Base-by-base conservation (phyloP, 179 eudicot species). In the Nepenthes alata region DNA sequence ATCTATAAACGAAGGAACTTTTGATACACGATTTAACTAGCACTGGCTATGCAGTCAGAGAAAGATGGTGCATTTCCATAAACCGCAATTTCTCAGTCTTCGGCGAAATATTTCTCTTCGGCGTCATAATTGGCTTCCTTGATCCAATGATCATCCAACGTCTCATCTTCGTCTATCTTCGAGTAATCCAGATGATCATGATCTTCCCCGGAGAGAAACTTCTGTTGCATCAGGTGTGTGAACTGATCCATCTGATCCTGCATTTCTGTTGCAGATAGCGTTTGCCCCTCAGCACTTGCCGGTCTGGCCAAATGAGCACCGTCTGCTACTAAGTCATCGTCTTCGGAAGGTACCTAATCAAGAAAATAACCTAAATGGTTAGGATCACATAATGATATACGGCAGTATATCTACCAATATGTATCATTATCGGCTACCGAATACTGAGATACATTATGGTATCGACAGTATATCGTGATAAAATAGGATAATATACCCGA, bases 81-180 rank as follows among this genome's bases (percentile, higher is more conserved):
- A 39, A 25, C 36, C 12, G 45, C 8, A 7, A 41, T 7, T 41
- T 53, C 63, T 77, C 77, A 87, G 63, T 81, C 85, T 71, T 85
- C 87, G 58, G 69, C 94, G 55, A 91, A 91, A 72, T 91, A 91
- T 67, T 82, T 91, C 62, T 91, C 96, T 74, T 91, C 97, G 2
- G 96, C 94, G 70, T 91, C 97, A 38, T 75, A 77, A 75, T 79
- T 82, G 34, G 83, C 94, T 75, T 88, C 96, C 74, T 75, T 82
- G 58, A 78, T 70, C 97, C 97, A 91, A 78, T 88, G 90, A 75
- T 91, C 97, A 62, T 91, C 97, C 70, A 91, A 78, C 11, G 87
- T 82, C 75, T 74, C 88, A 66, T 91, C 88, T 48, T 79, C 84
- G 41, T 91, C 97, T 37, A 91, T 91, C 67, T 72, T 83, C 5